phyloP scores from a whole-genome alignment of 768 basidiomycete species.

The Pluteus cervinus region DNA sequence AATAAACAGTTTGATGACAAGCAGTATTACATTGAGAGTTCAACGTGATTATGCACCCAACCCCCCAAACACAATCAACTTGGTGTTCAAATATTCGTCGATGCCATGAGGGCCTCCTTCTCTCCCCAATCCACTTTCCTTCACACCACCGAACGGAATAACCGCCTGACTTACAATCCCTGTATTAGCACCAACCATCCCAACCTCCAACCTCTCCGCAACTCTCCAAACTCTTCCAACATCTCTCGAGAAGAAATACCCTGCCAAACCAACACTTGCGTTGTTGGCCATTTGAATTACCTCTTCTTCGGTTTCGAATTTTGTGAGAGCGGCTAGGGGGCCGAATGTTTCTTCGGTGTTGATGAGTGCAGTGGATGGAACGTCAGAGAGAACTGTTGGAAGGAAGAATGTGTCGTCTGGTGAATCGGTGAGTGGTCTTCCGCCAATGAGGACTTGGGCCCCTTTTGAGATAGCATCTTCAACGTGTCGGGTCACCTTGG shows the following conservation, averaged over 20 bases:
- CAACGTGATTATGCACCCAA: conserved; percentile 25
- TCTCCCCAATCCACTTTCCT: conserved; percentile 79
- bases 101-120: conserved; percentile 85
- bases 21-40: not conserved
- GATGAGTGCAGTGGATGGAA: conserved; percentile 59
- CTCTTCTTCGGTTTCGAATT: conserved; percentile 93
- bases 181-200: conserved; percentile 85
- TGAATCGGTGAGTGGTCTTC: conserved; percentile 61
- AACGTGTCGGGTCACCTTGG: conserved; percentile 83
- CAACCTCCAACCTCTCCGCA: conserved; percentile 90
- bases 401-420: conserved; percentile 64
- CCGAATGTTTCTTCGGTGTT: conserved; percentile 93
- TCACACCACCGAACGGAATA: conserved; percentile 88
- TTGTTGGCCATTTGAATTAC: conserved; percentile 83
- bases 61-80: conserved; percentile 78
- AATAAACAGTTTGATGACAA: not conserved
- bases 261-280: conserved; percentile 81
- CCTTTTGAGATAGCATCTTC: conserved; percentile 83
- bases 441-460: conserved; percentile 88
- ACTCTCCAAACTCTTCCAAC: conserved; percentile 90
- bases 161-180: conserved; percentile 71
- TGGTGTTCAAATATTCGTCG: conserved; percentile 80
- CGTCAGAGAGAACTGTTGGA: conserved; percentile 88
- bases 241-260: conserved; percentile 88
- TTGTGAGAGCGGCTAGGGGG: conserved; percentile 78